Base-by-base conservation (phyloP, 441 rosid species). In the Adansonia madagascariensis region DNA sequence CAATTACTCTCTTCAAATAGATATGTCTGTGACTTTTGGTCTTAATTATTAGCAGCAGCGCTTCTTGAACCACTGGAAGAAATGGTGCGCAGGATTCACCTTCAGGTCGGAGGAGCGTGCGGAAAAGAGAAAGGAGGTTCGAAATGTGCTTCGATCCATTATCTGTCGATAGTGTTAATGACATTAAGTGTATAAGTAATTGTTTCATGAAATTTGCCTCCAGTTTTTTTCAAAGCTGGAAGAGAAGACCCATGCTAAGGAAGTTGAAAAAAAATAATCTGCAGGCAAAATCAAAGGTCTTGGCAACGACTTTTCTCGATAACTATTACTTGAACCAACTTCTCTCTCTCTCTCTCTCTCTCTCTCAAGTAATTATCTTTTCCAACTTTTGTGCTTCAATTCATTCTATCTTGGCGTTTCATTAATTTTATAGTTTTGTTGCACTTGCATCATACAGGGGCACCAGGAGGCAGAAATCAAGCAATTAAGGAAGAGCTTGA, bases 81-180 rank as follows among this genome's bases (percentile, higher is more conserved):
- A 85, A 87, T 57, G 79, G 82, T 67, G 89, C 86, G 4, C 90
- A 70, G 93, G 91, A 81, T 91, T 91, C 77, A 84, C 85, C 44
- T 91, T 83, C 81, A 89, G 95, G 84, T 80, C 88, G 87, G 91
- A 88, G 47, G 95, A 88, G 79, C 90, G 91, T 8, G 95, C 93
- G 82, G 95, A 89, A 71, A 89, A 86, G 76, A 78, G 95, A 43
- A 91, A 87, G 81, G 93, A 89, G 93, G 93, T 91, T 74, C 1
- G 80, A 71, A 18, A 66, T 73, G 4, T 77, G 24, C 64, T 31
- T 65, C 20, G 7, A 6, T 77, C 8, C 61, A 1, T 47, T 63
- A 60, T 39, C 63, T 60, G 20, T 67, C 27, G 4, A 64, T 69
- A 10, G 61, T 68, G 35, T 73, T n/a, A 3, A 69, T 7, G 24